Evolutionary conservation across 1,284 basidiomycete species (phyloP), one percentile per base, ranked within the genome.

Genomic region (Microstroma glucosiphilum): DNA sequence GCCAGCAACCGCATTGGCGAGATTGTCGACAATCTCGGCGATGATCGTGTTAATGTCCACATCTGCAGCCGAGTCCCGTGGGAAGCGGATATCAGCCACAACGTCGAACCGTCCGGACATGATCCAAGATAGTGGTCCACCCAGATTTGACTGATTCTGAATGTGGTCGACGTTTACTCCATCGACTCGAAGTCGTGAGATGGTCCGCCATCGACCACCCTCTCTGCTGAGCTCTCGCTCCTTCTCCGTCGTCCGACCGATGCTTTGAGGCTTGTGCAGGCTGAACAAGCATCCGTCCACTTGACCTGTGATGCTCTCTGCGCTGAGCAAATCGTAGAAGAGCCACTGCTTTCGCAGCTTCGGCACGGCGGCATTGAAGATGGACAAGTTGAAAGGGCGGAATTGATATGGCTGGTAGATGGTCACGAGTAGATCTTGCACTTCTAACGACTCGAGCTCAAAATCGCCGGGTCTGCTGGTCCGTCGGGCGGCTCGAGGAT

Each of bases 231-330:
- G 62, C 60, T 71, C 68, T 40, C 66, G 63, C 25, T 73, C 86
- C 55, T 88, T 81, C 67, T 93, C 87, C 55, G 86, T 90, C 4
- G 90, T 93, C 66, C 90, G 84, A 4, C 92, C 91, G 57, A 98
- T 91, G 78, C 90, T 94, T 81, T 99, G 94, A 8, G 94, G 94
- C 78, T 89, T 91, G 80, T 98, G 94, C 67, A 99, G 80, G 75
- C 92, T 96, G 82, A 97, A 96, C 15, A 99, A 79, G 75, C 96
- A 99, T 73, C 96, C 96, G 78, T 99, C 94, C 69, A 94, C 90
- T 78, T 99, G 96, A 0, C 94, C 94, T 3, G 96, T 94, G 61
- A 97, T 90, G 62, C 89, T 90, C 71, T 97, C 92, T 0, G 94
- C 94, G 54, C 86, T 87, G 42, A 81, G 73, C 3, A 82, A 63